These are phyloP conservation scores for Anethum foeniculum DNA, from an alignment of 140 eudicot genomes.

Conservation along the genomic window DNA sequence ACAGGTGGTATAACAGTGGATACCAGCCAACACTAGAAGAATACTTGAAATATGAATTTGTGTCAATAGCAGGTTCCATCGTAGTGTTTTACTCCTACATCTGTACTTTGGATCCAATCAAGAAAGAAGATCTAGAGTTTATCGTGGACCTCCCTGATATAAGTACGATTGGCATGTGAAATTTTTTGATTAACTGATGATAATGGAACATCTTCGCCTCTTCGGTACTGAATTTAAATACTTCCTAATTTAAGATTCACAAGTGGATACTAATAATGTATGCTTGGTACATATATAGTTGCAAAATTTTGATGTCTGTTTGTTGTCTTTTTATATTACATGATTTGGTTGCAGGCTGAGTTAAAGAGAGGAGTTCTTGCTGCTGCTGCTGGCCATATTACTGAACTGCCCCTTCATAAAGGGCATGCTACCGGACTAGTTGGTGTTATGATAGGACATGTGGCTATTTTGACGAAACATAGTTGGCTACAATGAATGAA, in stretches of 20 bases:
- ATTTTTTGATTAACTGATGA: conserved; percentile 14
- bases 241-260: neutral
- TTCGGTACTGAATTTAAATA: conserved; percentile 5
- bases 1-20: conserved; percentile 30
- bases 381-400: no score
- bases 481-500: no score
- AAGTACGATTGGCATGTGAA: neutral
- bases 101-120: conserved; percentile 21
- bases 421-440: no score
- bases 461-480: no score
- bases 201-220: conserved; percentile 19
- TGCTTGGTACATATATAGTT: neutral
- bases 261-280: neutral
- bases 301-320: neutral
- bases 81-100: neutral
- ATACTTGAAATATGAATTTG: conserved; percentile 1
- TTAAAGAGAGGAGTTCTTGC: conserved; percentile 55
- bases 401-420: no score
- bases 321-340: neutral
- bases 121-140: neutral
- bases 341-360: conserved; percentile 29
- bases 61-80: conserved; percentile 1
- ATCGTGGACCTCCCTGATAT: neutral
- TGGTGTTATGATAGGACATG: no score
- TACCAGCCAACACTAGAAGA: conserved; percentile 18